phyloP scores from a whole-genome alignment of 805 yeast genomes.

The Lipomyces sp. region DNA sequence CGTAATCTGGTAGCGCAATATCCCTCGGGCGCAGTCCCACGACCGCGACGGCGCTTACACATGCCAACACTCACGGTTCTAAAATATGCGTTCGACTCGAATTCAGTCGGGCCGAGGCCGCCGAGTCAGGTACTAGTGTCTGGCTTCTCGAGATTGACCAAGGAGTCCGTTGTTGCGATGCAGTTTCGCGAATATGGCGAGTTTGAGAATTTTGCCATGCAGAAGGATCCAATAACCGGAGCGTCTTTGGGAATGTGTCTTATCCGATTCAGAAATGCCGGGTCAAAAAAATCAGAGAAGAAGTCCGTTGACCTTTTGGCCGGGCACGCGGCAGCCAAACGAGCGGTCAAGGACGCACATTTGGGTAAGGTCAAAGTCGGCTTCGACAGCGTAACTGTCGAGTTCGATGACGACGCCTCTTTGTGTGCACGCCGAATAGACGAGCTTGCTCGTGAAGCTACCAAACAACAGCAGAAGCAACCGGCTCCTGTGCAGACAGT shows the following conservation, averaged over 20 bases:
- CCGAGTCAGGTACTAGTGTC: conserved; percentile 70
- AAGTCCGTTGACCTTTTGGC: conserved; percentile 17
- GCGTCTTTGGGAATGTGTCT: conserved; percentile 76
- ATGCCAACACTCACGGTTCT: conserved; percentile 40
- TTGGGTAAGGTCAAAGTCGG: conserved; percentile 54
- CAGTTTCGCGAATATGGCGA: conserved; percentile 68
- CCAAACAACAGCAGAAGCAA: not conserved
- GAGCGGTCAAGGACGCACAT: conserved; percentile 52
- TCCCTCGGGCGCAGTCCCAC: conserved; percentile 35
- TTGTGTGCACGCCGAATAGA: conserved; percentile 34
- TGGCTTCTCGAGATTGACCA: conserved; percentile 62
- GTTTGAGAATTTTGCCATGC: conserved; percentile 60
- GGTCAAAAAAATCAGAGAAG: conserved; percentile 7
- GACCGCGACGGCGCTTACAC: conserved; percentile 37
- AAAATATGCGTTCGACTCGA: conserved; percentile 61
- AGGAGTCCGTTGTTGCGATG: conserved; percentile 53
- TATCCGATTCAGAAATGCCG: conserved; percentile 61
- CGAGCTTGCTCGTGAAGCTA: conserved; percentile 11
- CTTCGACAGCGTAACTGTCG: conserved; percentile 52
- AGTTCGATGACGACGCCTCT: conserved; percentile 46
- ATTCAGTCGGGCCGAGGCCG: conserved; percentile 78
- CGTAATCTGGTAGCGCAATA: conserved; percentile 18
- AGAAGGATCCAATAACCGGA: conserved; percentile 75
- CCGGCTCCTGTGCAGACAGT: not conserved
- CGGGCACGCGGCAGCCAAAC: conserved; percentile 54